These are phyloP conservation scores for Gossypium gossypioides DNA, from an alignment of 441 rosid species.

Conservation along the genomic window DNA sequence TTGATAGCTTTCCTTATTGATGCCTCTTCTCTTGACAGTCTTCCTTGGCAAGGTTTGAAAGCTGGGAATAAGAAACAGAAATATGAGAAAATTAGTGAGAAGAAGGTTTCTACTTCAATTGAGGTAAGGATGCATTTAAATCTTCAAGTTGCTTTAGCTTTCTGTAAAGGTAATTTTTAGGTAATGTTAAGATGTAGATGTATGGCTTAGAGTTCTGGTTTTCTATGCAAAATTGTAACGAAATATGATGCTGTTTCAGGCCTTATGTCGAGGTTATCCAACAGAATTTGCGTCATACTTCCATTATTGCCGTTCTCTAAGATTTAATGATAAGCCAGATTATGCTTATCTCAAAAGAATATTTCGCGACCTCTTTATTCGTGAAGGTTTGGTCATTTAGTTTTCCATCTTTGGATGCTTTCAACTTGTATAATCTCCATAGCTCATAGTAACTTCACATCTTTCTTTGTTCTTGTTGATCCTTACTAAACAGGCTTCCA, in stretches of 20 bases:
- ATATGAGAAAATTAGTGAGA: slow-evolving; percentile 94
- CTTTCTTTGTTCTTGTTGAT: slow-evolving; percentile 24
- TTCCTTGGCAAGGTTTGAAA: slow-evolving; percentile 99
- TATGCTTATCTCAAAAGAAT: slow-evolving; percentile 86
- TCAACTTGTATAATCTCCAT: slow-evolving; percentile 48
- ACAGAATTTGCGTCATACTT: slow-evolving; percentile 95
- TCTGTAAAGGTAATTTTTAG: slow-evolving; percentile 52
- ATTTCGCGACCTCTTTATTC: slow-evolving; percentile 91
- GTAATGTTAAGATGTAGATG: slow-evolving; percentile 35
- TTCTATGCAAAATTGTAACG: slow-evolving; percentile 26
- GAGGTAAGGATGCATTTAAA: slow-evolving; percentile 46
- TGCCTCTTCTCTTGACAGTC: slow-evolving; percentile 35
- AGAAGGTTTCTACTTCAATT: slow-evolving; percentile 88
- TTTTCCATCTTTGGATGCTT: slow-evolving; percentile 38
- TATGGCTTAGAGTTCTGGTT: background rate
- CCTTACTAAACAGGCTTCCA: slow-evolving; percentile 64
- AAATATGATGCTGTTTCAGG: slow-evolving; percentile 54
- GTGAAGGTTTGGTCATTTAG: slow-evolving; percentile 57
- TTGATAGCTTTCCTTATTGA: slow-evolving; percentile 8
- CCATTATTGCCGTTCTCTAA: slow-evolving; percentile 83
- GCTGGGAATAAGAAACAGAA: slow-evolving; percentile 98
- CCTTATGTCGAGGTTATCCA: slow-evolving; percentile 87
- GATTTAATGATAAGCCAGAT: slow-evolving; percentile 95
- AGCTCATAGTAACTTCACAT: slow-evolving; percentile 28
- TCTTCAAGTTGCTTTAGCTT: slow-evolving; percentile 5